phyloP scores from a whole-genome alignment of 306 rosid species.

The Castanea mollissima region DNA sequence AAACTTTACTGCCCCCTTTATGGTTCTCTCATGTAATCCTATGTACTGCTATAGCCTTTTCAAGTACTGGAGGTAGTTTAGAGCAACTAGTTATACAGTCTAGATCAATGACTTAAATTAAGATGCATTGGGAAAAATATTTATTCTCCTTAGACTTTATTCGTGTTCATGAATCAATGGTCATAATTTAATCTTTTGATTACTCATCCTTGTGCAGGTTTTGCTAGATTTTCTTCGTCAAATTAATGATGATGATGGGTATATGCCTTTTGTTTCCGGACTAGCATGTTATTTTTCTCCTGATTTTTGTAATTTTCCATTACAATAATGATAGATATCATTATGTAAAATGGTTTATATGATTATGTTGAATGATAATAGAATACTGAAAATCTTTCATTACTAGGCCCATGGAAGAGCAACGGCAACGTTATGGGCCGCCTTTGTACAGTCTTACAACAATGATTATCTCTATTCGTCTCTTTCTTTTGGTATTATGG shows the following conservation, averaged over 20 bases:
- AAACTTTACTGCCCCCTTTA: background rate
- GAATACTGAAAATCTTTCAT: constrained; percentile 18
- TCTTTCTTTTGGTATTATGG: constrained; percentile 68
- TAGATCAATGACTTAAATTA: background rate
- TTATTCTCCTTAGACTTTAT: background rate
- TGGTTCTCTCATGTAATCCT: background rate
- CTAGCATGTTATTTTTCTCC: constrained; percentile 1
- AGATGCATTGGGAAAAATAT: constrained; percentile 18
- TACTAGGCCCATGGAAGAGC: constrained; percentile 97
- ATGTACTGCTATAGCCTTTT: background rate
- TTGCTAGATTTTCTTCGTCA: constrained; percentile 77
- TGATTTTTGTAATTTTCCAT: background rate
- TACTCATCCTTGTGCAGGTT: constrained; percentile 57
- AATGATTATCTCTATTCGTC: constrained; percentile 63
- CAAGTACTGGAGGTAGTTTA: background rate
- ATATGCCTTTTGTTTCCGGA: constrained; percentile 19
- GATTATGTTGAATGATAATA: background rate
- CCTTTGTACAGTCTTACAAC: constrained; percentile 78
- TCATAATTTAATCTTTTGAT: constrained; percentile 1
- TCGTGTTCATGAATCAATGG: background rate
- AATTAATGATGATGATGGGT: constrained; percentile 97
- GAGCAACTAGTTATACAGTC: background rate
- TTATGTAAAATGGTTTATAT: background rate
- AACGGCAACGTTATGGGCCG: constrained; percentile 93
- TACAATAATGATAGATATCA: background rate